Evolutionary conservation across 371 early-diverging fungal genomes (phyloP).

Genomic region (Lichtheimia hyalospora): DNA sequence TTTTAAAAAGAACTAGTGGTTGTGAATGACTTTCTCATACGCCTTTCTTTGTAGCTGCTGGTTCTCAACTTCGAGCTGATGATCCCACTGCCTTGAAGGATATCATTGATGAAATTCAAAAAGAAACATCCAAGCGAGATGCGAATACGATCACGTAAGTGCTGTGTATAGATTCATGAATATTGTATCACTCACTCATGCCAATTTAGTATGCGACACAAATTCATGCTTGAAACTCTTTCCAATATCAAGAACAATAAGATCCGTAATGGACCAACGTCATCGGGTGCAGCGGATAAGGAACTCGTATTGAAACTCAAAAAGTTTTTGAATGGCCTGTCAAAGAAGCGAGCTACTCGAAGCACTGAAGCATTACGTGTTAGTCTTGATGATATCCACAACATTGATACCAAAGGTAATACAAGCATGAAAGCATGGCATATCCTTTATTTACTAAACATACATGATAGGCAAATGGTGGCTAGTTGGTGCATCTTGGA

Average conservation of each 20-base stretch:
- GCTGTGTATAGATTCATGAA: no score
- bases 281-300: conserved; percentile 49
- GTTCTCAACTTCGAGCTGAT: conserved; percentile 87
- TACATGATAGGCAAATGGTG: conserved; percentile 72
- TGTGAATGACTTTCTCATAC: background rate
- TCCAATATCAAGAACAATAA: conserved; percentile 92
- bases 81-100: conserved; percentile 89
- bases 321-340: conserved; percentile 73
- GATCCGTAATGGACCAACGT: conserved; percentile 62
- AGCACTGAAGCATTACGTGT: conserved; percentile 82
- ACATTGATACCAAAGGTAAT: conserved; percentile 77
- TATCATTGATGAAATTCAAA: conserved; percentile 75
- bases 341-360: conserved; percentile 58
- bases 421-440: conserved; percentile 21
- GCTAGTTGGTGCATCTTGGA: conserved; percentile 85
- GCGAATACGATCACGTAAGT: conserved; percentile 46
- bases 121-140: conserved; percentile 53
- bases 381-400: conserved; percentile 84
- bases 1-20: background rate
- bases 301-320: conserved; percentile 76
- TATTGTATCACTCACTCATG: no score
- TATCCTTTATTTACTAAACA: background rate
- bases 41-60: conserved; percentile 56
- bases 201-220: conserved; percentile 64
- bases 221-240: conserved; percentile 94